These are phyloP conservation scores for Macroventuria anomochaeta DNA, from an alignment of 2,329 filamentous ascomycete genomes.

Conservation along the genomic window DNA sequence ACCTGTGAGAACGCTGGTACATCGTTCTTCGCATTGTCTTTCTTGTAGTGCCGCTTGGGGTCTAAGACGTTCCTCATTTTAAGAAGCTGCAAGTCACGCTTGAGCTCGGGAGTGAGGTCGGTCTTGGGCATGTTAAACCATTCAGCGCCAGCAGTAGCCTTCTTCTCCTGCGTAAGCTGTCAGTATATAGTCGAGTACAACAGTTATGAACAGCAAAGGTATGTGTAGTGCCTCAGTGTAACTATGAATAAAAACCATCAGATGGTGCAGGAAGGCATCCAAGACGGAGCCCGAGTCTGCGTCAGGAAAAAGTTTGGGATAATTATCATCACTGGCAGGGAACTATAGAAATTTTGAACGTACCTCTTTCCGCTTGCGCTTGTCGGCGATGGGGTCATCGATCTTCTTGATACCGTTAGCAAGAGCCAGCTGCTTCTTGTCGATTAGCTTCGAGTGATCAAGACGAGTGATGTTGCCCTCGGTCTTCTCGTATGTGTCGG, in stretches of 20 bases:
- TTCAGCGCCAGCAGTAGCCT: slow-evolving; percentile 73
- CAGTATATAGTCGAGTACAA: slow-evolving; percentile 20
- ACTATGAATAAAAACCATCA: slow-evolving; percentile 74
- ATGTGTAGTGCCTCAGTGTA: slow-evolving; percentile 67
- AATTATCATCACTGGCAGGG: slow-evolving; percentile 73
- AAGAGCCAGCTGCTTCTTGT: slow-evolving; percentile 55
- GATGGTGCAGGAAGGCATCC: slow-evolving; percentile 75
- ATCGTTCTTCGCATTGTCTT: slow-evolving; percentile 73
- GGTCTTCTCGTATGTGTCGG: slow-evolving; percentile 62
- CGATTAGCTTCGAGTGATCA: slow-evolving; percentile 59
- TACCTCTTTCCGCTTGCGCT: slow-evolving; percentile 61
- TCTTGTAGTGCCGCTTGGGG: slow-evolving; percentile 89
- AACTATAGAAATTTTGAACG: slow-evolving; percentile 32
- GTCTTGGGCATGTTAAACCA: slow-evolving; percentile 93
- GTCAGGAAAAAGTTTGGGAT: slow-evolving; percentile 72
- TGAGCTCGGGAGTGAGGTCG: slow-evolving; percentile 81
- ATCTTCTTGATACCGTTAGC: slow-evolving; percentile 60
- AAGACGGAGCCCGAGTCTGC: slow-evolving; percentile 80
- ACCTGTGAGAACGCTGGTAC: slow-evolving; percentile 86
- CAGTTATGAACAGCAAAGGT: slow-evolving; percentile 17
- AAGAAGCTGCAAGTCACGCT: slow-evolving; percentile 86
- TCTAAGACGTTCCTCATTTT: slow-evolving; percentile 90
- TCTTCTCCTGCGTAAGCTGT: slow-evolving; percentile 57
- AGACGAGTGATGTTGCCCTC: slow-evolving; percentile 60
- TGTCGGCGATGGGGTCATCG: slow-evolving; percentile 59